phyloP scores from a whole-genome alignment of 352 stramenopile species.

The Pythium volutum region DNA sequence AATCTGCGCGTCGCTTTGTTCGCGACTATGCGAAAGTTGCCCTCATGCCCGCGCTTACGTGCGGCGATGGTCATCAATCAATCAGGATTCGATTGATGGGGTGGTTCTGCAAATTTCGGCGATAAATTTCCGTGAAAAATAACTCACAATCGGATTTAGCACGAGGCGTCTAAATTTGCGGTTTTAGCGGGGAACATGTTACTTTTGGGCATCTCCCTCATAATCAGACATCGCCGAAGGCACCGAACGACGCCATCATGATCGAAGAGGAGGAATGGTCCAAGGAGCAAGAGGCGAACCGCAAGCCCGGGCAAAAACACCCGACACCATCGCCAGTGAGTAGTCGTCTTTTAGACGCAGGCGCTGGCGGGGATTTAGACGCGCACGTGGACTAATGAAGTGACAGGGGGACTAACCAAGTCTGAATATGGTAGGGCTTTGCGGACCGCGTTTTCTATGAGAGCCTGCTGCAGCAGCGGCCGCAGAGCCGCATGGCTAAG shows the following conservation, averaged over 20 bases:
- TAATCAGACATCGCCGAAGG: neutral
- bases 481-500: constrained; percentile 80
- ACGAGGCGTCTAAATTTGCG: neutral
- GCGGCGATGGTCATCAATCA: too few species aligned
- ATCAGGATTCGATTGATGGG: too few species aligned
- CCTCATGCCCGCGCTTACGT: too few species aligned
- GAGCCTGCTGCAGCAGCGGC: constrained; percentile 82
- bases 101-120: too few species aligned
- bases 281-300: constrained; percentile 87
- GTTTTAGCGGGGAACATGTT: neutral
- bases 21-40: too few species aligned
- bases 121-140: neutral
- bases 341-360: neutral
- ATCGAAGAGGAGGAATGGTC: constrained; percentile 87
- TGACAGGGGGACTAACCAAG: neutral
- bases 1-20: too few species aligned
- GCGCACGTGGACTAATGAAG: neutral
- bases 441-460: constrained; percentile 91
- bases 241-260: constrained; percentile 33
- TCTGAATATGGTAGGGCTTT: constrained; percentile 45
- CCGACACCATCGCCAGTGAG: constrained; percentile 77
- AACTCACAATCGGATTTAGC: constrained; percentile 7
- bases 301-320: constrained; percentile 87
- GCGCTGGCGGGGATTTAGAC: neutral
- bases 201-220: neutral